Evolutionary conservation across 1,284 basidiomycete species (phyloP).

Genomic region (Laetiporus sulphureus): DNA sequence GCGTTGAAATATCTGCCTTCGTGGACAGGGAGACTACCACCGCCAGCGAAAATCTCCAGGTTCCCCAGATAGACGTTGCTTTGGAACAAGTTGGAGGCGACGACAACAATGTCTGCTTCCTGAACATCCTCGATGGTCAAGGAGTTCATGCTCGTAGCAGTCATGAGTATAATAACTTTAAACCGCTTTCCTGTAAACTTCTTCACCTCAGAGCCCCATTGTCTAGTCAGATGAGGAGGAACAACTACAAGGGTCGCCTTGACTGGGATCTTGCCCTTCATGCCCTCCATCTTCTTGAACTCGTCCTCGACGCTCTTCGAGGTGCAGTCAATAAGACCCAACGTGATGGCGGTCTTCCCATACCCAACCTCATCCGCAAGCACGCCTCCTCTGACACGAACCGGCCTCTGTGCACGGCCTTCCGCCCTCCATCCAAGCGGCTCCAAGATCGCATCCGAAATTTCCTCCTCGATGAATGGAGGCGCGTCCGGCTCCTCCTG

Average conservation of each 20-base stretch:
- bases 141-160: slow-evolving; percentile 67
- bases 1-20: slow-evolving; percentile 86
- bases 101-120: slow-evolving; percentile 83
- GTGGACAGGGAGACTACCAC: slow-evolving; percentile 50
- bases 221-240: slow-evolving; percentile 83
- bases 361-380: slow-evolving; percentile 96
- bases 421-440: slow-evolving; percentile 92
- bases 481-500: slow-evolving; percentile 66
- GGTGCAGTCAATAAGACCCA: slow-evolving; percentile 78
- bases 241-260: slow-evolving; percentile 85
- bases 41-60: slow-evolving; percentile 63
- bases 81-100: slow-evolving; percentile 83
- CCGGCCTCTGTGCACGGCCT: slow-evolving; percentile 76
- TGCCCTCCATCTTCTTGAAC: slow-evolving; percentile 37
- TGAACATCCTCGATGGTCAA: slow-evolving; percentile 73
- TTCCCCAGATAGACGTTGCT: slow-evolving; percentile 74
- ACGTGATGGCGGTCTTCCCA: slow-evolving; percentile 92
- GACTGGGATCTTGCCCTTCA: slow-evolving; percentile 62
- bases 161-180: slow-evolving; percentile 66
- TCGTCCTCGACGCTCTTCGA: slow-evolving; percentile 50
- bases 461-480: slow-evolving; percentile 89
- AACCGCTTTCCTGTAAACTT: slow-evolving; percentile 76
- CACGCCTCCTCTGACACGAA: slow-evolving; percentile 82
- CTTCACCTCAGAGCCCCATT: slow-evolving; percentile 84
- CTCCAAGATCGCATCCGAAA: slow-evolving; percentile 82